These are phyloP conservation scores for Penicillium egyptiacum DNA, from an alignment of 495 filamentous ascomycete species.

Conservation along the genomic window DNA sequence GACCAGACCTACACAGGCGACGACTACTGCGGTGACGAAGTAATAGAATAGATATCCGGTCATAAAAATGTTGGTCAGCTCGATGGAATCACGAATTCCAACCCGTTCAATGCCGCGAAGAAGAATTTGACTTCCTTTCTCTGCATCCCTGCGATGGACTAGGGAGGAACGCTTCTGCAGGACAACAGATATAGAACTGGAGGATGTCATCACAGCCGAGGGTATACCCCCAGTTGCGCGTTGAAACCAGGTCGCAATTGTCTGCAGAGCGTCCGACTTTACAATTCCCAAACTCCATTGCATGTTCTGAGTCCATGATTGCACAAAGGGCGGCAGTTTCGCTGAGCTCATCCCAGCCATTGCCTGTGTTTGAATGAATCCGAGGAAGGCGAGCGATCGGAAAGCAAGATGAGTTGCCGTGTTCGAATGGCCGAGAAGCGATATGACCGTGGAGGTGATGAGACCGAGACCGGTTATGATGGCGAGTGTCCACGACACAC, in stretches of 20 bases:
- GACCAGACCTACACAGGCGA: constrained; percentile 69
- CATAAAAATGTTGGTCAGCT: constrained; percentile 89
- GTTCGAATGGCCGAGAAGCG: constrained; percentile 82
- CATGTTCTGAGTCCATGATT: constrained; percentile 95
- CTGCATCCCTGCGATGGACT: constrained; percentile 41
- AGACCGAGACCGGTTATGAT: constrained; percentile 81
- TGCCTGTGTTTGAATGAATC: constrained; percentile 93
- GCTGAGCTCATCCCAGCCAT: constrained; percentile 84
- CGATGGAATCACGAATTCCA: constrained; percentile 78
- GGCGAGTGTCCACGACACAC: constrained; percentile 83
- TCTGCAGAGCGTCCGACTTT: constrained; percentile 75
- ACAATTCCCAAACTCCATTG: constrained; percentile 98
- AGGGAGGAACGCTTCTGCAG: constrained; percentile 68
- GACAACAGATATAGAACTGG: constrained; percentile 77
- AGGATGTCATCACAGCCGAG: constrained; percentile 67
- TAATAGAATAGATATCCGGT: constrained; percentile 89
- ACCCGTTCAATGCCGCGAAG: constrained; percentile 88
- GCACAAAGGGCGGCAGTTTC: constrained; percentile 79
- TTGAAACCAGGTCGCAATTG: constrained; percentile 93
- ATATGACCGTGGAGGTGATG: constrained; percentile 73
- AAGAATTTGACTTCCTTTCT: constrained; percentile 57
- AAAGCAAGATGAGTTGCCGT: constrained; percentile 93
- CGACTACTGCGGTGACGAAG: constrained; percentile 73
- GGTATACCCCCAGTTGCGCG: constrained; percentile 87
- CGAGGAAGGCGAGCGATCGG: constrained; percentile 88